Base-by-base conservation (phyloP, 78 protist species). In the Chrysochromulina tobinii region DNA sequence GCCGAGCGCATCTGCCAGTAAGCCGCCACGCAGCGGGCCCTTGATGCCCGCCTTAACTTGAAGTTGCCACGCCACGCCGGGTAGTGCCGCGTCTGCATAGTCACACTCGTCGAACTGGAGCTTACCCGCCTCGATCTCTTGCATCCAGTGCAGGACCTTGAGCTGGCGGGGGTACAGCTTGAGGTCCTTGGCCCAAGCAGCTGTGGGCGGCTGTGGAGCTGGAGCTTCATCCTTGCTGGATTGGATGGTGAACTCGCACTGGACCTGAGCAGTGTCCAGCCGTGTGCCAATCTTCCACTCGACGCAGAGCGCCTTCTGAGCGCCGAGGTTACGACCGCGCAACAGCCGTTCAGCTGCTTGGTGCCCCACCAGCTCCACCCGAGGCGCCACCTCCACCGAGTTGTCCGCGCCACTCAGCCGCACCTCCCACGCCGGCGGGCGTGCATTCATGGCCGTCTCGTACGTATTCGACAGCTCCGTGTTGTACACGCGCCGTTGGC, bases 91-190 rank as follows among this genome's bases (percentile, higher is more conserved):
- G 51, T 69, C 79, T 27, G 55, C 5, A n/a, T 27, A 27, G 18
- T 69, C 79, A 12, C 38, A 17, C 79, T 69, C 79, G 79, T 69
- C 79, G 50, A 69, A 69, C 51, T 3, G 23, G 53, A 69, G 51
- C 54, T 27, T 51, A 4, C 79, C 53, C 53, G 5, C 79, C 18
- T 69, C 79, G 79, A 69, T 69, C n/a, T 5, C 53, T 51, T 27
- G 79, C 79, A 69, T 11, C 53, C 79, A 27, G 79, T 51, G 53
- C 18, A 69, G 79, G 23, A 27, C 79, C 38, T 11, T 17, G 3
- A 27, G 53, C 79, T 69, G 79, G 53, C 79, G 79, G 51, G 38
- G 53, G 79, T 69, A 69, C n/a, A 69, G 79, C 64, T 59, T 59
- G 64, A 7, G 23, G 12, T 7, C 64, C 64, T 59, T 59, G 64